Percentiles rank a stretch among this genome's conserved stretches.
Conservation (phyloP, 108 stramenopile genomes). For the Conticribra weissflogii region DNA sequence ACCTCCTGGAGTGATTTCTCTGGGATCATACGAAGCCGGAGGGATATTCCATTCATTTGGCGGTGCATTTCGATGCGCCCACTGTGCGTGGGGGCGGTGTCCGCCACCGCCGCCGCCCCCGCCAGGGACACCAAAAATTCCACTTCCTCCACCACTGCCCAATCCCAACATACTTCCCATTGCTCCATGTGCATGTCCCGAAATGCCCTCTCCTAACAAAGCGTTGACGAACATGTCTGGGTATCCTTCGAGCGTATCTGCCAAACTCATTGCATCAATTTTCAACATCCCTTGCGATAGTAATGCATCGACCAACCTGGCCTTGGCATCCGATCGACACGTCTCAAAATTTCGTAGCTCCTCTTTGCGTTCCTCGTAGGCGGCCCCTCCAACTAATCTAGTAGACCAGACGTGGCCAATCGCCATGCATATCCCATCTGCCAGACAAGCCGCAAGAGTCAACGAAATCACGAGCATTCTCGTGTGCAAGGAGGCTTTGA, state of each 20-base stretch:
- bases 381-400: conserved; percentile 40
- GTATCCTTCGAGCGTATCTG: conserved; percentile 85
- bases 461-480: conserved; percentile 54
- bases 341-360: conserved; percentile 49
- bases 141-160: conserved; percentile 22
- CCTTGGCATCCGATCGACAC: conserved; percentile 64
- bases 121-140: conserved; percentile 26
- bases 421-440: conserved; percentile 80
- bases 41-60: conserved; percentile 26
- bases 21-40: conserved; percentile 23
- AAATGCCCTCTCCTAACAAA: conserved; percentile 37
- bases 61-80: not conserved
- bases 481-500: conserved; percentile 14
- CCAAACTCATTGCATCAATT: conserved; percentile 88
- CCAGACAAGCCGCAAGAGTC: conserved; percentile 60
- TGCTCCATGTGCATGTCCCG: not conserved
- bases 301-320: conserved; percentile 66
- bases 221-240: conserved; percentile 80
- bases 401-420: conserved; percentile 83
- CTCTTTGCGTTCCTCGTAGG: conserved; percentile 51
- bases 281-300: conserved; percentile 74
- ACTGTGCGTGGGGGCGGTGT: not conserved
- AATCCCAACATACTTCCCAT: conserved; percentile 13
- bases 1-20: conserved; percentile 13
- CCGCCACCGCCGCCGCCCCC: conserved; percentile 2